Conservation (phyloP, 164 flowering plant species). For the Nelumbo lutea region DNA sequence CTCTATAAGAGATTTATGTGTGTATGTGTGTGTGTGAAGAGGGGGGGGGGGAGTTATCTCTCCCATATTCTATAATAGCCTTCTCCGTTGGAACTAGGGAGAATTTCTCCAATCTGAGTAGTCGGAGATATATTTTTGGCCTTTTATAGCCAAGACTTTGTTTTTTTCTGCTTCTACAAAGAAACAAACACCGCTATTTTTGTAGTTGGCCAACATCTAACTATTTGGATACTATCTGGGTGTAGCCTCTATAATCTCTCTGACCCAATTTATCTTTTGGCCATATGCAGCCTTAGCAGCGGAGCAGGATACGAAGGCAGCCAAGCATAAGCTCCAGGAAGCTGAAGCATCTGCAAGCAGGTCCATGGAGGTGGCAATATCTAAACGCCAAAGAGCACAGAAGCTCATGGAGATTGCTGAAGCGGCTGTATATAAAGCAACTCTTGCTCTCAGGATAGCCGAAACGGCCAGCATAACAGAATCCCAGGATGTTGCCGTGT, state of each 20-base stretch:
- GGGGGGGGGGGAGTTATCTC: too few species aligned
- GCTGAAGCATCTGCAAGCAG: conserved; percentile 38
- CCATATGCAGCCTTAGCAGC: conserved; percentile 11
- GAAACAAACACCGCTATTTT: background rate
- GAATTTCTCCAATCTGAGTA: too few species aligned
- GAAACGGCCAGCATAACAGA: conserved; percentile 39
- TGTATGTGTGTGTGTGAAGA: too few species aligned
- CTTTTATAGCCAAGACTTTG: too few species aligned
- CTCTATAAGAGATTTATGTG: too few species aligned
- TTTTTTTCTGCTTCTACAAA: too few species aligned
- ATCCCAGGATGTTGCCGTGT: conserved; percentile 19
- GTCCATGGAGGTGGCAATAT: conserved; percentile 36
- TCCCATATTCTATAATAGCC: too few species aligned
- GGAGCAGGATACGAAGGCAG: conserved; percentile 12
- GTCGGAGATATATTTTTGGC: too few species aligned
- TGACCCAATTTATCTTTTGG: background rate
- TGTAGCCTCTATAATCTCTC: background rate
- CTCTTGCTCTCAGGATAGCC: conserved; percentile 60
- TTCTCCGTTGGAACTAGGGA: too few species aligned
- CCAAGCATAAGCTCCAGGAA: conserved; percentile 36
- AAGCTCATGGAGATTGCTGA: conserved; percentile 64
- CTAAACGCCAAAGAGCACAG: conserved; percentile 65
- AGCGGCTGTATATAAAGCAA: conserved; percentile 57
- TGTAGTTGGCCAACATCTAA: too few species aligned
- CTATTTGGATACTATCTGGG: background rate